Conservation (phyloP, 345 rosid genomes). For the Boechera retrofracta region DNA sequence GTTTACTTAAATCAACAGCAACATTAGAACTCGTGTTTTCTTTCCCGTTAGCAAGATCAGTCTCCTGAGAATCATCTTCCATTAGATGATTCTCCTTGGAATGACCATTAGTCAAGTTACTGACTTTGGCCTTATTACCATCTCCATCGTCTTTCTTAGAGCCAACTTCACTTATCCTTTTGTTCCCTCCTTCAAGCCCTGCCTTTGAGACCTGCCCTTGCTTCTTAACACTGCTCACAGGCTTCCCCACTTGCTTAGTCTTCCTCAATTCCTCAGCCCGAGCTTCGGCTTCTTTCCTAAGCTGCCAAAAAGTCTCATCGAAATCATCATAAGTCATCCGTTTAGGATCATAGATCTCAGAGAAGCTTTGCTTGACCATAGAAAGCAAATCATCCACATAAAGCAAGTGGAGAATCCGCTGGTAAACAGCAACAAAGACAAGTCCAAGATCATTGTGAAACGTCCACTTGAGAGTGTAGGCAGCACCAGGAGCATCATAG, state of each 20-base stretch:
- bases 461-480: constrained; percentile 96
- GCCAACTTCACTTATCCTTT: constrained; percentile 48
- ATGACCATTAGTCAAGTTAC: constrained; percentile 68
- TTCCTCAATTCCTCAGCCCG: constrained; percentile 86
- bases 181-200: constrained; percentile 69
- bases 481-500: constrained; percentile 79
- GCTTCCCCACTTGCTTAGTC: constrained; percentile 63
- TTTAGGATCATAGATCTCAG: constrained; percentile 82
- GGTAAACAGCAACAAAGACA: constrained; percentile 96
- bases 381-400: constrained; percentile 93
- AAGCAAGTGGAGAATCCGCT: constrained; percentile 84
- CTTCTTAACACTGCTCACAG: constrained; percentile 58
- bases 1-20: constrained; percentile 89
- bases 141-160: constrained; percentile 65
- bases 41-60: constrained; percentile 68
- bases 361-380: constrained; percentile 72
- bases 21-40: constrained; percentile 72
- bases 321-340: constrained; percentile 66
- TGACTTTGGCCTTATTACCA: constrained; percentile 51
- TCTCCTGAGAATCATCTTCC: constrained; percentile 55
- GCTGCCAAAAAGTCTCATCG: constrained; percentile 87
- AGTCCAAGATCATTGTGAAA: constrained; percentile 96
- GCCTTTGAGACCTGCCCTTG: constrained; percentile 63
- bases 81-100: constrained; percentile 55
- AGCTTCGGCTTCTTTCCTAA: constrained; percentile 91